phyloP scores from a whole-genome alignment of 345 rosid species.

The Isatis tinctoria region DNA sequence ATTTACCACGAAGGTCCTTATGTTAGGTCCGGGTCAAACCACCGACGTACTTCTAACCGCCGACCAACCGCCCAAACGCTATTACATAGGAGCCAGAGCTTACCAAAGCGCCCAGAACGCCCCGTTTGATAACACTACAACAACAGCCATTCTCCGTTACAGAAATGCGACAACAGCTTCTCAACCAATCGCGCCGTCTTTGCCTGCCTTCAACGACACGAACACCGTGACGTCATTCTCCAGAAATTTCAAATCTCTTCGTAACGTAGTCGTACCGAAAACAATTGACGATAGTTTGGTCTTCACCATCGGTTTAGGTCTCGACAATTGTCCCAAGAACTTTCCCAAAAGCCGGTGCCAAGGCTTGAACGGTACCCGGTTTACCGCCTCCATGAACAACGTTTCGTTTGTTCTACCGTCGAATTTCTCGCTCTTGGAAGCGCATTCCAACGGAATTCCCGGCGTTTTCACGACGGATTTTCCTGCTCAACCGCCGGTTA shows the following conservation, averaged over 20 bases:
- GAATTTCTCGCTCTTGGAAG: slow-evolving; percentile 67
- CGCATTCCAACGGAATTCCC: slow-evolving; percentile 54
- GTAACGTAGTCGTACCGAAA: slow-evolving; percentile 58
- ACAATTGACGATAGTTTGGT: slow-evolving; percentile 64
- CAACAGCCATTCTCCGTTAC: slow-evolving; percentile 90
- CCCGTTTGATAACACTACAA: slow-evolving; percentile 78
- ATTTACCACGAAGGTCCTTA: slow-evolving; percentile 66
- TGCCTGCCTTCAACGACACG: slow-evolving; percentile 80
- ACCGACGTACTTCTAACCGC: slow-evolving; percentile 81
- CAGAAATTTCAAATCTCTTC: slow-evolving; percentile 43
- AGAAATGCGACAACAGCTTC: slow-evolving; percentile 32
- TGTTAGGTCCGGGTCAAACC: slow-evolving; percentile 95
- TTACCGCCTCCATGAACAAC: slow-evolving; percentile 86
- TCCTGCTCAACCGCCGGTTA: slow-evolving; percentile 59
- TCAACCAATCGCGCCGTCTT: slow-evolving; percentile 45
- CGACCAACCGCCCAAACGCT: slow-evolving; percentile 58
- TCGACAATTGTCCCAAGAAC: slow-evolving; percentile 61
- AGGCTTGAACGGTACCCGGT: slow-evolving; percentile 85
- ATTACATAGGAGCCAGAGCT: slow-evolving; percentile 79
- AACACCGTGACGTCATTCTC: slow-evolving; percentile 61
- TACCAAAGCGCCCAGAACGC: slow-evolving; percentile 76
- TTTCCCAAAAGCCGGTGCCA: slow-evolving; percentile 49
- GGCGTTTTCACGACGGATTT: slow-evolving; percentile 86
- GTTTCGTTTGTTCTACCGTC: slow-evolving; percentile 73
- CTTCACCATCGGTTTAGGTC: slow-evolving; percentile 75